Conservation (phyloP, 2,329 filamentous ascomycete genomes). For the Aspergillus proliferans region DNA sequence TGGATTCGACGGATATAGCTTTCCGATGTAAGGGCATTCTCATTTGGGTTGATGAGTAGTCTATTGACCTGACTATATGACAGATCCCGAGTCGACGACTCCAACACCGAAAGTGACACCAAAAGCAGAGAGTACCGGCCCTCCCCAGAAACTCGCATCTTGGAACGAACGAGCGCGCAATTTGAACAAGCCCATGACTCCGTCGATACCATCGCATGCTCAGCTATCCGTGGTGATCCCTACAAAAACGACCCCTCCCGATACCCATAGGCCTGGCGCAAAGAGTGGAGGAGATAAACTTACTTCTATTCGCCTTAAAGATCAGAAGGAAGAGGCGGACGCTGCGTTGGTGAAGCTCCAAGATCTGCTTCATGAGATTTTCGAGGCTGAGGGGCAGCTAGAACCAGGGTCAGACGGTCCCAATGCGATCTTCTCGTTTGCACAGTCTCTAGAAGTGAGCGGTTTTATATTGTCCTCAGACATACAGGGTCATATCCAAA, state of each 20-base stretch:
- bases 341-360: slow-evolving; percentile 65
- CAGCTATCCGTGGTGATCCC: slow-evolving; percentile 47
- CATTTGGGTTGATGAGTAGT: not conserved
- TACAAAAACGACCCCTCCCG: slow-evolving; percentile 35
- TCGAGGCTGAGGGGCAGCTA: slow-evolving; percentile 67
- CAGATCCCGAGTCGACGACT: slow-evolving; percentile 23
- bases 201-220: slow-evolving; percentile 17
- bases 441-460: slow-evolving; percentile 27
- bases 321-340: slow-evolving; percentile 77
- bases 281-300: slow-evolving; percentile 50
- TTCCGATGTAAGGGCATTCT: slow-evolving; percentile 34
- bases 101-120: slow-evolving; percentile 17
- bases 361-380: slow-evolving; percentile 63
- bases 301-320: slow-evolving; percentile 56
- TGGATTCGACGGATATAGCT: slow-evolving; percentile 42
- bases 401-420: slow-evolving; percentile 43
- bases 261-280: slow-evolving; percentile 31
- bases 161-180: slow-evolving; percentile 18
- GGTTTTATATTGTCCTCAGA: slow-evolving; percentile 56
- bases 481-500: slow-evolving; percentile 66
- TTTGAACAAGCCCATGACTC: slow-evolving; percentile 42
- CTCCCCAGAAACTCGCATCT: slow-evolving; percentile 16
- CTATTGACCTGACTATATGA: slow-evolving; percentile 9
- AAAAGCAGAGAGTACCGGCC: slow-evolving; percentile 16
- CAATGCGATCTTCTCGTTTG: slow-evolving; percentile 48